Evolutionary conservation across 495 filamentous ascomycete genomes (phyloP), one percentile per base, ranked within the genome.

Genomic region (Hypoxylon perforatum): DNA sequence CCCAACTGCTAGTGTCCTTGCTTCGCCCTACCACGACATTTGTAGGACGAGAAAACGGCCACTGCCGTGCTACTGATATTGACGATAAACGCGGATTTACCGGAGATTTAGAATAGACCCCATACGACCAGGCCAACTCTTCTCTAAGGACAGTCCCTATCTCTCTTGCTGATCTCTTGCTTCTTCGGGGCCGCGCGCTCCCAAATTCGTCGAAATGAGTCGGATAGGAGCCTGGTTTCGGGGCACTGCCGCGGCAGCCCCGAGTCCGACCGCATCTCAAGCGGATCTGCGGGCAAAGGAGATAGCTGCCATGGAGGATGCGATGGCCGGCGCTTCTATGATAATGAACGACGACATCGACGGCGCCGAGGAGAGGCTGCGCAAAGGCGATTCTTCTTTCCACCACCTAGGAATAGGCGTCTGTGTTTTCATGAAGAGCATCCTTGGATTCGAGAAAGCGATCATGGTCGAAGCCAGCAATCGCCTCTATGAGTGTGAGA

Each of bases 271-370:
- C 18, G 10, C 35, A 18, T 72, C 72, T 28, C 73, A 72, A 44
- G 61, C 67, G 11, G 62, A 73, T 15, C 41, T 65, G 11, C 65
- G 63, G 3, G 70, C 70, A 59, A 62, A 71, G 36, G 73, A 77
- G 48, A 58, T 73, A 19, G 68, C 63, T 77, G 38, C 85, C 78
- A 60, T 86, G 14, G 71, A 78, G n/a, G 74, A 84, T 54, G 82
- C 83, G 19, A 79, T 86, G 71, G 60, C 57, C 15, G 77, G 80
- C 11, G 74, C 78, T 8, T 73, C 74, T 1, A 76, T 90, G 30
- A 94, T 99, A 70, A 92, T 99, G 82, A 91, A 95, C 73, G 95
- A 99, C 77, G 94, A 97, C 77, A 90, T 98, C 57, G 91, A 92
- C 41, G 88, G 86, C 28, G 95, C 95, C 1, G 94, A 97, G 76